Base-by-base conservation (phyloP, 345 rosid species). In the Gossypium anomalum region DNA sequence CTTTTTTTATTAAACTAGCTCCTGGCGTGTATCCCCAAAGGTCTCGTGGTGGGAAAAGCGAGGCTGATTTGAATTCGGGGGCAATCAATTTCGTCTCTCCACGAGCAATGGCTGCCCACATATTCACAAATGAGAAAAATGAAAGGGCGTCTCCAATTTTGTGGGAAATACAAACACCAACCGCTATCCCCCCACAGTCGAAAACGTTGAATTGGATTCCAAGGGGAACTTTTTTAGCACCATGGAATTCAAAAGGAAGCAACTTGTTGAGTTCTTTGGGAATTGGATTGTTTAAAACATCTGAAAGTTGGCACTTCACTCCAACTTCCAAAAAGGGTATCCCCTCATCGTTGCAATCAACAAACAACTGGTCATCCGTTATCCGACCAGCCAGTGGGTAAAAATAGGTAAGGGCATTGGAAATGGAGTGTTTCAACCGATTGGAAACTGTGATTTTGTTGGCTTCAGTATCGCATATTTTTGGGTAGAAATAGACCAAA, bases 321-420 rank as follows among this genome's bases (percentile, higher is more conserved):
- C 64, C 19, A 12, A 82, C 80, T 67, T 66, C 76, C 47, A 34
- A 4, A 41, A 48, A 78, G 62, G 76, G 79, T 11, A 74, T 43
- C 23, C 85, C 87, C 22, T 73, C 43, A 2, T 80, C 83, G 47
- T 56, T 76, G 77, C 85, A 84, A 17, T 78, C 76, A 0, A 82
- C 73, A 13, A 13, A 41, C 22, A 38, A 3, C 13, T 22, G 1
- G 9, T 72, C 27, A 3, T 20, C 75, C 22, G 3, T 44, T 2
- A 72, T 59, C 5, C 76, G 76, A 14, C 76, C 67, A 0, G 67
- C 66, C 16, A 72, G 19, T 3, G 76, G 76, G 67, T 44, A 59
- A 56, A 59, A 72, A 47, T 41, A 44, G 10, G 76, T 57, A 2
- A 72, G 19, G 38, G 76, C 23, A 7, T 10, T 7, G 67, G 76